phyloP scores from a whole-genome alignment of 169 alveolate species.

The Cryptosporidium tyzzeri region DNA sequence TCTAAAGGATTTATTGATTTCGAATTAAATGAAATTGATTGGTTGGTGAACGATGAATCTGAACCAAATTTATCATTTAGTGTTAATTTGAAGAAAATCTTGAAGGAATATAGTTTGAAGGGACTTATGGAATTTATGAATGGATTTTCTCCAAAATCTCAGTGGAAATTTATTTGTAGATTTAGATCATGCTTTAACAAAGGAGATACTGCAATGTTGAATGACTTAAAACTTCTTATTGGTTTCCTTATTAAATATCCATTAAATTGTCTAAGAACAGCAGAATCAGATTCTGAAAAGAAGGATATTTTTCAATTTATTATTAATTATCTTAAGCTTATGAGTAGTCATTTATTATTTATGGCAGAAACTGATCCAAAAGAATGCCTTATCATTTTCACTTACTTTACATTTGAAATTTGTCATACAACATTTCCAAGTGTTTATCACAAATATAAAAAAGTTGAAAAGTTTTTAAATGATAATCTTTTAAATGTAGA shows the following conservation, averaged over 20 bases:
- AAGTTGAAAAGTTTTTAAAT: conserved; percentile 34
- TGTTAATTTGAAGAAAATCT: conserved; percentile 8
- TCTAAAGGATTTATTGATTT: background rate
- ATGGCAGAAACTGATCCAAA: conserved; percentile 47
- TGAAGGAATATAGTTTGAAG: background rate
- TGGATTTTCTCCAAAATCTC: conserved; percentile 52
- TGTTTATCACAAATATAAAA: background rate
- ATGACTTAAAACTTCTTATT: conserved; percentile 56
- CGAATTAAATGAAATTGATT: conserved; percentile 22
- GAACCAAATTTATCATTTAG: conserved; percentile 36
- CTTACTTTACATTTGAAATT: conserved; percentile 55
- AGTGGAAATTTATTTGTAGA: conserved; percentile 56
- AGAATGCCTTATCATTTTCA: conserved; percentile 36
- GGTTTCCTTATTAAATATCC: conserved; percentile 53
- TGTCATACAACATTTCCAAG: conserved; percentile 59
- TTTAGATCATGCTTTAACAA: conserved; percentile 59
- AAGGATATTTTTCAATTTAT: background rate
- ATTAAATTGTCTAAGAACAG: background rate
- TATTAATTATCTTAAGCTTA: conserved; percentile 27
- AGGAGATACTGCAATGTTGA: conserved; percentile 45
- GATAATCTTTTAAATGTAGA: conserved; percentile 10
- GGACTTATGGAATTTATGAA: conserved; percentile 26
- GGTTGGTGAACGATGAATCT: conserved; percentile 54
- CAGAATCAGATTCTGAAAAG: background rate
- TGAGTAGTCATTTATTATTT: conserved; percentile 57